Conservation (phyloP, 305 asterid genomes). For the Plantago lanceolata region DNA sequence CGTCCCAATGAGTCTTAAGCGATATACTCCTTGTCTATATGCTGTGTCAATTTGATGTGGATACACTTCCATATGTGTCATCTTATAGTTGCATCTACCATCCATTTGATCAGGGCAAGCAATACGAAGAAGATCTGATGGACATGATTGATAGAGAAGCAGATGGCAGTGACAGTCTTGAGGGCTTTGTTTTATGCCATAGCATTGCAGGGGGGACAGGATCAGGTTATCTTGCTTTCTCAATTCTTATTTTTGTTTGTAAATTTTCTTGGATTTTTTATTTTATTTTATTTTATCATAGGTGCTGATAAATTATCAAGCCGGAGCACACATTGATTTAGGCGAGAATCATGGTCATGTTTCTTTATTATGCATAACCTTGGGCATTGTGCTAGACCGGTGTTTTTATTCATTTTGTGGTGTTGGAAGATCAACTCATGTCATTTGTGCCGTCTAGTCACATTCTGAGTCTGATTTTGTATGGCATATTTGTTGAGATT, state of each 20-base stretch:
- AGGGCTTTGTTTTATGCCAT: constrained; percentile 98
- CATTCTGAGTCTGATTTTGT: constrained; percentile 4
- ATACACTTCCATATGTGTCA: neutral
- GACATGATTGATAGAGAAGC: constrained; percentile 99
- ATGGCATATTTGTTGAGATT: constrained; percentile 8
- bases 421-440: constrained; percentile 2
- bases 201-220: constrained; percentile 99
- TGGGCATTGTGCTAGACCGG: constrained; percentile 11
- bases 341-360: constrained; percentile 10
- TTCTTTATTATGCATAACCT: constrained; percentile 7
- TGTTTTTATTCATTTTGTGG: constrained; percentile 8
- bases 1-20: neutral
- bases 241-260: neutral
- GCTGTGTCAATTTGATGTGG: constrained; percentile 1
- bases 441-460: constrained; percentile 7
- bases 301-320: constrained; percentile 2
- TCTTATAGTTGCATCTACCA: constrained; percentile 19
- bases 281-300: too few species aligned
- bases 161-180: constrained; percentile 99
- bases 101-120: constrained; percentile 66
- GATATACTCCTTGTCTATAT: neutral
- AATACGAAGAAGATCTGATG: constrained; percentile 94
- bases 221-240: constrained; percentile 58
- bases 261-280: constrained; percentile 8
- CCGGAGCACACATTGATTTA: constrained; percentile 5